These are phyloP conservation scores for Vanrija sp. DNA, from an alignment of 1,284 basidiomycete species.

Conservation along the genomic window DNA sequence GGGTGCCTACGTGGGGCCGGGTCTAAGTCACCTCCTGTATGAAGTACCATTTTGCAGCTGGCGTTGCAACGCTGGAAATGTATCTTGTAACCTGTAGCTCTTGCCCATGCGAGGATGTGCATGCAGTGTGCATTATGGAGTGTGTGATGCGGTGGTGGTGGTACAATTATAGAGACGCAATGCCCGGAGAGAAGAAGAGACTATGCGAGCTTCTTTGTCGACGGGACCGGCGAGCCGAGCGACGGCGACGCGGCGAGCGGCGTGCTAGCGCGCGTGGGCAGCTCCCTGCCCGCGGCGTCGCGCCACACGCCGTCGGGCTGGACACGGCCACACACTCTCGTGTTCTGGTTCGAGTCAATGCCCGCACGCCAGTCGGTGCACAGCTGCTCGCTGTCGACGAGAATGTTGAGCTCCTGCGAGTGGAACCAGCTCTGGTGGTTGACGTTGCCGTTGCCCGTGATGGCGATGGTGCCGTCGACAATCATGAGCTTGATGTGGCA, in stretches of 20 bases:
- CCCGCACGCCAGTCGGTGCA: constrained; percentile 60
- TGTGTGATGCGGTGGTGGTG: no score
- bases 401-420: constrained; percentile 67
- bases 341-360: constrained; percentile 63
- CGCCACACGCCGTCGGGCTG: constrained; percentile 32
- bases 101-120: no score
- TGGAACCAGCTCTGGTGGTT: constrained; percentile 71
- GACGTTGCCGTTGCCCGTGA: constrained; percentile 48
- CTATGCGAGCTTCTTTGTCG: neutral
- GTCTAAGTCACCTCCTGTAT: no score
- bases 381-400: constrained; percentile 61
- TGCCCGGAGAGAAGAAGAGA: no score
- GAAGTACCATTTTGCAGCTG: no score
- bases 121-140: no score
- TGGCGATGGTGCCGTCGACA: constrained; percentile 62
- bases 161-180: no score
- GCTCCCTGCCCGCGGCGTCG: constrained; percentile 20
- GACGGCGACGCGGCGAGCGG: neutral
- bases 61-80: no score
- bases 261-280: constrained; percentile 5
- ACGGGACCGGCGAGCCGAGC: neutral
- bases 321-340: constrained; percentile 56
- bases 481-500: constrained; percentile 67
- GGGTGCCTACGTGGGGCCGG: no score
- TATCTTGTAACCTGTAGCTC: no score